Evolutionary conservation across 805 yeast species (phyloP).

Genomic region (Candida vaughaniae): DNA sequence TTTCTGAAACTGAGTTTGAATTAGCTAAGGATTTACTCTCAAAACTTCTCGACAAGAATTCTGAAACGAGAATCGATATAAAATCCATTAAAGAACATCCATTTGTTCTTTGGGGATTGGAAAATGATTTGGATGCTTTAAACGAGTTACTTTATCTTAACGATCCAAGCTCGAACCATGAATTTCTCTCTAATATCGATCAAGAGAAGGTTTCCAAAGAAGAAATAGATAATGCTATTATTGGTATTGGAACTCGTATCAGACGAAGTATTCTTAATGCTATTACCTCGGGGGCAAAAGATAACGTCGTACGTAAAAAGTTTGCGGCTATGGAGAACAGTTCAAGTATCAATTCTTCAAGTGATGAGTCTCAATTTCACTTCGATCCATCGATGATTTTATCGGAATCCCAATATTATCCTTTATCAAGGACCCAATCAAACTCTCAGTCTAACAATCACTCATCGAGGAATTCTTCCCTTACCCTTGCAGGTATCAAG

Average conservation of each 20-base stretch:
- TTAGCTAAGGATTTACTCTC: slow-evolving; percentile 58
- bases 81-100: slow-evolving; percentile 74
- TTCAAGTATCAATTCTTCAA: slow-evolving; percentile 22
- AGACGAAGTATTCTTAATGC: slow-evolving; percentile 51
- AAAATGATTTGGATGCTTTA: slow-evolving; percentile 32
- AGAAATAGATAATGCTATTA: slow-evolving; percentile 74
- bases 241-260: slow-evolving; percentile 73
- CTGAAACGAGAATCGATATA: slow-evolving; percentile 65
- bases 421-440: slow-evolving; percentile 9
- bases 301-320: slow-evolving; percentile 20
- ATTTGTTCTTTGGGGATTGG: slow-evolving; percentile 49
- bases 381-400: slow-evolving; percentile 28
- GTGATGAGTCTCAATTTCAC: slow-evolving; percentile 25
- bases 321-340: slow-evolving; percentile 25
- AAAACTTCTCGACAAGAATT: slow-evolving; percentile 67
- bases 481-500: slow-evolving; percentile 25
- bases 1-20: slow-evolving; percentile 42
- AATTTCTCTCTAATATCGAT: slow-evolving; percentile 6
- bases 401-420: slow-evolving; percentile 23
- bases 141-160: slow-evolving; percentile 38
- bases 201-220: slow-evolving; percentile 47
- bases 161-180: slow-evolving; percentile 7
- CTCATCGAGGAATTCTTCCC: slow-evolving; percentile 17
- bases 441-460: background rate
- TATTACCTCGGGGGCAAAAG: slow-evolving; percentile 26